These are phyloP conservation scores for Phaeosphaeria sp. DNA, from an alignment of 2,329 filamentous ascomycete species.

Conservation along the genomic window DNA sequence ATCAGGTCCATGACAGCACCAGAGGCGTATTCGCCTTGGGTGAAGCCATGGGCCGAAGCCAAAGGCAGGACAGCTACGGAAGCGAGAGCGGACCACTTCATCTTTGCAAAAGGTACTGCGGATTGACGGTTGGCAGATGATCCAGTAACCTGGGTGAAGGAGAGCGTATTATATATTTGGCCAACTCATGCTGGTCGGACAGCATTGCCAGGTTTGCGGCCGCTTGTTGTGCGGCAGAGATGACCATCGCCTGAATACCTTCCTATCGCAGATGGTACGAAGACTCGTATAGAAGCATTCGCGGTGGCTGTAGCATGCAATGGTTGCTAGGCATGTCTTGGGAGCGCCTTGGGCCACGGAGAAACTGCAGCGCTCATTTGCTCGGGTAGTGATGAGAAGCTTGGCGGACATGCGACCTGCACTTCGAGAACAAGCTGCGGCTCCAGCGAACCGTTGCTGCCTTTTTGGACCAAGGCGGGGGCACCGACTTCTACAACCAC, in stretches of 20 bases:
- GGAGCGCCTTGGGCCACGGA: slow-evolving; percentile 20
- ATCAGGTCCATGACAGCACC: slow-evolving; percentile 44
- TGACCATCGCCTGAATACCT: slow-evolving; percentile 31
- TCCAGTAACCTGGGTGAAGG: slow-evolving; percentile 16
- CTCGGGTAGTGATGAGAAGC: slow-evolving; percentile 12
- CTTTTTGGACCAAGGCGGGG: slow-evolving; percentile 11
- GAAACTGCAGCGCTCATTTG: slow-evolving; percentile 15
- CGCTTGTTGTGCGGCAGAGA: slow-evolving; percentile 22
- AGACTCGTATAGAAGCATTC: slow-evolving; percentile 27
- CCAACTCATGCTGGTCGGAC: neutral
- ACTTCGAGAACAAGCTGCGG: slow-evolving; percentile 19
- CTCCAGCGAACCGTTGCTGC: slow-evolving; percentile 9
- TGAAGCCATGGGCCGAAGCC: slow-evolving; percentile 35
- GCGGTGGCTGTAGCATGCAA: slow-evolving; percentile 20
- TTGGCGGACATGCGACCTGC: slow-evolving; percentile 23
- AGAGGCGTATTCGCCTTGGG: slow-evolving; percentile 39
- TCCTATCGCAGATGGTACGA: slow-evolving; percentile 40
- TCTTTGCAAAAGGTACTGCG: slow-evolving; percentile 30
- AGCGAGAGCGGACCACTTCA: slow-evolving; percentile 43
- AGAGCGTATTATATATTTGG: slow-evolving; percentile 18
- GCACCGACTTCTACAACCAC: slow-evolving; percentile 3
- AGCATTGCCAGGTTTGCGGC: slow-evolving; percentile 13
- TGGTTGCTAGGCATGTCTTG: slow-evolving; percentile 27
- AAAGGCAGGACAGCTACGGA: slow-evolving; percentile 39
- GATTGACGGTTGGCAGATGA: slow-evolving; percentile 30